Evolutionary conservation across 805 yeast species (phyloP), one percentile per base, ranked within the genome.

Genomic region (Hanseniaspora lachancei): DNA sequence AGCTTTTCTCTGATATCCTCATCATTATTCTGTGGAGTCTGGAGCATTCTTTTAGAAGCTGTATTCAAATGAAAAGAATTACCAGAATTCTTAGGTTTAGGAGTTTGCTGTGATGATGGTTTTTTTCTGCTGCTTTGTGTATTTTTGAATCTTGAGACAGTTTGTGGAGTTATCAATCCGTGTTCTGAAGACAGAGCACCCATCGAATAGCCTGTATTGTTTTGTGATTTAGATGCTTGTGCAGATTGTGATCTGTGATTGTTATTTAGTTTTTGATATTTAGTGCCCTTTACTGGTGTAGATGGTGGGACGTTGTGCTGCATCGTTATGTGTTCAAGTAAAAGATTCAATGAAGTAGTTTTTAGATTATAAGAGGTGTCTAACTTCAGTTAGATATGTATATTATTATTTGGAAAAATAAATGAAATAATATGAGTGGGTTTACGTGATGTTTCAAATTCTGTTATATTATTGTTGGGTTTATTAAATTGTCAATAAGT

Each of bases 21-120:
- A 13, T 55, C 59, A 40, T 59, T 46, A 24, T 46, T 46, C 13
- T 46, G 51, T 23, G 51, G 51, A 16, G 50, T 53, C 35, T 47
- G 50, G 10, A 36, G 24, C 27, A 46, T 16, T 34, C 47, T 47
- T 24, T 38, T 46, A 1, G 47, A 27, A 29, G 48, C 43, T 15
- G 35, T 20, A 15, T 32, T 18, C 13, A 34, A 6, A 7, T 32
- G 29, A 32, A 47, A 34, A 34, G 49, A 34, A 35, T 35, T 35
- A 20, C 29, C 40, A 7, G 40, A 32, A 36, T 40, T 36, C 40
- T 46, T 46, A 24, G 56, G 46, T 32, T 35, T 53, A 20, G 56
- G 51, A 16, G 56, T 52, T 13, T 46, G 51, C 16, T 38, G 41
- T 9, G 23, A 39, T 12, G 35, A 15, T 8, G 23, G 38, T n/a